Percentiles rank a stretch among this genome's conserved stretches.
Conservation (phyloP, 768 basidiomycete genomes). For the Auriscalpium microsporum region DNA sequence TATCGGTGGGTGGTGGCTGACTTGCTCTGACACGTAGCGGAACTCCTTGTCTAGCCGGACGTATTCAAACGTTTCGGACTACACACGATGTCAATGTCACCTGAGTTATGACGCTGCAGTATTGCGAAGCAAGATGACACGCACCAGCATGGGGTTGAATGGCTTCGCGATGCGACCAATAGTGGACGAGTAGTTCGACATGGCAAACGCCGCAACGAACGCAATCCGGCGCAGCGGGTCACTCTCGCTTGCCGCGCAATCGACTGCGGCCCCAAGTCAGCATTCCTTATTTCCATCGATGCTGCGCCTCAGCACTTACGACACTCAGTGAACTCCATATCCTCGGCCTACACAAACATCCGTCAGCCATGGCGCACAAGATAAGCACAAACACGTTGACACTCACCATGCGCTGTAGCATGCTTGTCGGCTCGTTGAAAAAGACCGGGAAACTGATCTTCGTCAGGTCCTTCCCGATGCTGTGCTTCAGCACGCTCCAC, state of each 20-base stretch:
- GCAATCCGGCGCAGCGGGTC: conserved; percentile 81
- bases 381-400: not conserved
- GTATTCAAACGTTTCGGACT: conserved; percentile 95
- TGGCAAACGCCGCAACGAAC: conserved; percentile 92
- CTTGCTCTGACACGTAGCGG: conserved; percentile 92
- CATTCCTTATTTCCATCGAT: not conserved
- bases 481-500: conserved; percentile 92
- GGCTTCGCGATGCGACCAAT: conserved; percentile 96
- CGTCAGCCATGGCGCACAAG: not conserved
- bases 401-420: conserved; percentile 88
- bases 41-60: conserved; percentile 82
- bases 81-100: not conserved
- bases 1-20: conserved; percentile 95
- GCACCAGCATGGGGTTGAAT: conserved; percentile 89
- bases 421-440: conserved; percentile 91
- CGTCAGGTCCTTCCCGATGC: conserved; percentile 94
- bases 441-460: conserved; percentile 93
- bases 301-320: conserved; percentile 37
- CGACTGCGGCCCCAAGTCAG: conserved; percentile 40
- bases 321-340: conserved; percentile 96
- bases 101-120: not conserved
- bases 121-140: conserved; percentile 19
- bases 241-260: conserved; percentile 67
- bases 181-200: conserved; percentile 96
- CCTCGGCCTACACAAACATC: conserved; percentile 53